A percentile compares a stretch with the other conserved stretches of the same genome.
These are phyloP conservation scores for Rubroboletus pulcherrimus DNA, from an alignment of 768 basidiomycete species.

Conservation along the genomic window DNA sequence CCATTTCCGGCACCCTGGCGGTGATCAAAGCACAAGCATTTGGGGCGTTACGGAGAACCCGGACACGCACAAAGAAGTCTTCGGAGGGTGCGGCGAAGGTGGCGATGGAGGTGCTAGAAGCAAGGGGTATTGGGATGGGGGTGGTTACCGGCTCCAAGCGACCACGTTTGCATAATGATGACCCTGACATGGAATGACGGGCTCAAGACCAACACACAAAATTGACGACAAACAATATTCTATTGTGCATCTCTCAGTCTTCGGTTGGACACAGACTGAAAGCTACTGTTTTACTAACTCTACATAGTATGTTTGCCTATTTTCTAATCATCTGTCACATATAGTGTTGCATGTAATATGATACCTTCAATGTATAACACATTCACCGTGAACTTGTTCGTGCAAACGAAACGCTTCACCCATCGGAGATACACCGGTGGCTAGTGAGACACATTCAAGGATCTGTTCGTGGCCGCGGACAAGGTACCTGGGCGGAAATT, in stretches of 20 bases:
- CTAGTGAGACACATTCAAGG: neutral
- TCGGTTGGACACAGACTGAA: conserved; percentile 25
- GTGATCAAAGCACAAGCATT: conserved; percentile 91
- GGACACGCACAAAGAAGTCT: conserved; percentile 67
- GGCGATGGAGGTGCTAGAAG: conserved; percentile 78
- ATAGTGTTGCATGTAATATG: conserved; percentile 38
- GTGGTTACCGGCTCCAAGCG: conserved; percentile 35
- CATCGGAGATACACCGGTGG: conserved; percentile 13
- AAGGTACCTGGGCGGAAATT: conserved; percentile 25
- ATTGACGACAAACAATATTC: conserved; percentile 25
- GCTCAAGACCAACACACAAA: conserved; percentile 13
- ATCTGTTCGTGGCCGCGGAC: conserved; percentile 24
- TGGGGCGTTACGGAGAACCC: conserved; percentile 76
- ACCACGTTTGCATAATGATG: conserved; percentile 51
- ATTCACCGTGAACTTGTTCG: conserved; percentile 10
- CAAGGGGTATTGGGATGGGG: conserved; percentile 65
- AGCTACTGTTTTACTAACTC: conserved; percentile 30
- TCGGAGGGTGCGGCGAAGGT: conserved; percentile 70
- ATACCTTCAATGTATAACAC: conserved; percentile 31
- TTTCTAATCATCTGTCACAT: conserved; percentile 32
- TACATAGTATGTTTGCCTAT: conserved; percentile 31
- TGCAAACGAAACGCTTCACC: conserved; percentile 1
- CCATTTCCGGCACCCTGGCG: conserved; percentile 76
- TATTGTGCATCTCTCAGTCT: conserved; percentile 26
- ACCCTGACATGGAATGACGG: conserved; percentile 40